Conservation (phyloP, 306 rosid genomes). For the Gillenia trifoliata region DNA sequence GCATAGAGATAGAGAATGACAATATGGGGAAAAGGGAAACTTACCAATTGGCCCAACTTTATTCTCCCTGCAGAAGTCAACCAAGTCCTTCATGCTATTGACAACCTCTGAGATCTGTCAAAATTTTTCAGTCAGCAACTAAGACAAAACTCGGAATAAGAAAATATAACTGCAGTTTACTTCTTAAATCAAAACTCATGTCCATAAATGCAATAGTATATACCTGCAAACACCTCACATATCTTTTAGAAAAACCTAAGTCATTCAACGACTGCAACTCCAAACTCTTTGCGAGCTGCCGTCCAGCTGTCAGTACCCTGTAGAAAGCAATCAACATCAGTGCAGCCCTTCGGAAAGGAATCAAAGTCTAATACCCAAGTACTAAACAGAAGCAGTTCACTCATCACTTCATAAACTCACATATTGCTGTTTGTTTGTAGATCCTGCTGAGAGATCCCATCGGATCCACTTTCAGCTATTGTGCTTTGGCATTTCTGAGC, state of each 20-base stretch:
- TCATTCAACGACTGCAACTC: conserved; percentile 91
- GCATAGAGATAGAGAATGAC: background rate
- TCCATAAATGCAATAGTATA: conserved; percentile 7
- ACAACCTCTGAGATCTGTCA: conserved; percentile 93
- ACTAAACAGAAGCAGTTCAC: background rate
- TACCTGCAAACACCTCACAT: conserved; percentile 98
- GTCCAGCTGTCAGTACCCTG: conserved; percentile 88
- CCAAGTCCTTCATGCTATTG: conserved; percentile 90
- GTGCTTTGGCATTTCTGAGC: conserved; percentile 89
- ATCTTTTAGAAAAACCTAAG: conserved; percentile 93
- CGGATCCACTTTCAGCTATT: conserved; percentile 84
- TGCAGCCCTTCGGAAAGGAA: background rate
- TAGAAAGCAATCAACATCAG: conserved; percentile 20
- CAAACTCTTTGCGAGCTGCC: conserved; percentile 90
- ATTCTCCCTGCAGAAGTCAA: conserved; percentile 72
- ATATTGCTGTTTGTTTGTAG: conserved; percentile 83
- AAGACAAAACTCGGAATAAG: conserved; percentile 2
- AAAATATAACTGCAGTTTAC: background rate
- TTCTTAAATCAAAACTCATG: background rate
- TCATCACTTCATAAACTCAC: conserved; percentile 44
- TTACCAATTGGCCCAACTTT: conserved; percentile 80
- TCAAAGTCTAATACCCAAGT: background rate
- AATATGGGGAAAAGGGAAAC: background rate
- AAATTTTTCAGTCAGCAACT: conserved; percentile 17
- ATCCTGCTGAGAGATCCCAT: conserved; percentile 88